Percentiles rank a stretch among this genome's conserved stretches.
phyloP scores from a whole-genome alignment of 2,329 filamentous ascomycete genomes.

The Cladosporium phlei region DNA sequence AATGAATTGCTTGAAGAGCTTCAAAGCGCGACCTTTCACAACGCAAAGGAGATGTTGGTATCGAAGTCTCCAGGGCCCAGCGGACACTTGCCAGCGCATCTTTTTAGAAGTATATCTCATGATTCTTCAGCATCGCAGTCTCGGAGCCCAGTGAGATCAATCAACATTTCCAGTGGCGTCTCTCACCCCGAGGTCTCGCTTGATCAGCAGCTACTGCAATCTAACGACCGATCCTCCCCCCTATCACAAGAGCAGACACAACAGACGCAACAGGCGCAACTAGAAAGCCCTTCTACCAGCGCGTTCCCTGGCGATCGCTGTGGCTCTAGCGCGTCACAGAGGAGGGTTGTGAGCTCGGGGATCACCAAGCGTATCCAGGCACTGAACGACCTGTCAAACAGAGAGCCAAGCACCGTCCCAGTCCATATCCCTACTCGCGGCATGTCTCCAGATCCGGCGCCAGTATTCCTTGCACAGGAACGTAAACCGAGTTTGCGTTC shows the following conservation, averaged over 20 bases:
- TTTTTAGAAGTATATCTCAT: constrained; percentile 22
- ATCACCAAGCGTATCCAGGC: constrained; percentile 95
- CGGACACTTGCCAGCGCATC: constrained; percentile 50
- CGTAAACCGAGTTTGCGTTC: constrained; percentile 6
- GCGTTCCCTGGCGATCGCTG: constrained; percentile 24
- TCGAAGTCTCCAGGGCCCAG: constrained; percentile 78
- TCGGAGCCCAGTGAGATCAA: constrained; percentile 5
- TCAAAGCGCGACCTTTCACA: constrained; percentile 72
- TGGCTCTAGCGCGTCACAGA: constrained; percentile 41
- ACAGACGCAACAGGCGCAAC: neutral
- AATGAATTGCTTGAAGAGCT: constrained; percentile 64
- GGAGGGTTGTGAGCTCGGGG: constrained; percentile 77
- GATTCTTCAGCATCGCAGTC: constrained; percentile 17
- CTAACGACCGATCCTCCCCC: too few species aligned
- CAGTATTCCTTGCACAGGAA: constrained; percentile 4
- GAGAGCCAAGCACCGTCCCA: constrained; percentile 21
- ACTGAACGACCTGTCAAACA: constrained; percentile 63
- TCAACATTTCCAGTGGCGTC: constrained; percentile 6
- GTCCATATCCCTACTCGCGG: constrained; percentile 17
- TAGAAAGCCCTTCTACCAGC: constrained; percentile 13
- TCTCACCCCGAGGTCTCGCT: neutral
- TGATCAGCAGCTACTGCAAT: constrained; percentile 10
- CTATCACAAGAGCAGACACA: too few species aligned
- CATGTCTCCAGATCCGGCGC: constrained; percentile 17
- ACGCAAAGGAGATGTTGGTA: constrained; percentile 75